Percentiles rank a stretch among this genome's conserved stretches.
Conservation (phyloP, 2,329 filamentous ascomycete species). For the Penicillium sp. region DNA sequence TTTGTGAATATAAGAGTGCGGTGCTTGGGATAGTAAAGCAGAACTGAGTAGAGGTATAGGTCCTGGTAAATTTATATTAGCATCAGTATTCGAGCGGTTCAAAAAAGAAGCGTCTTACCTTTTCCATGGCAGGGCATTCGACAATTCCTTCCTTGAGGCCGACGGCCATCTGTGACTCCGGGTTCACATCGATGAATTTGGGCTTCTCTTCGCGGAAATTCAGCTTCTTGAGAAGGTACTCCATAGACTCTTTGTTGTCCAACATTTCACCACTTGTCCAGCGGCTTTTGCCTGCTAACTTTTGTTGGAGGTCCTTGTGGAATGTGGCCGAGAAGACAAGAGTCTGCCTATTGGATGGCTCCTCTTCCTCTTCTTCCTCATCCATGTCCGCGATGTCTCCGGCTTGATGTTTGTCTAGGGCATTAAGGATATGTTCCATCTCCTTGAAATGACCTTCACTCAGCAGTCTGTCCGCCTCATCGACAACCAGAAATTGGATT, state of each 20-base stretch:
- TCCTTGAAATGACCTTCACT: conserved; percentile 96
- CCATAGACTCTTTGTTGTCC: conserved; percentile 77
- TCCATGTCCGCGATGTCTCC: conserved; percentile 28
- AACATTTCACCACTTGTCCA: conserved; percentile 58
- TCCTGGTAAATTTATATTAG: conserved; percentile 52
- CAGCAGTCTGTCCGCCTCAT: conserved; percentile 89
- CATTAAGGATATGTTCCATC: conserved; percentile 78
- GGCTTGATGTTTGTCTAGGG: conserved; percentile 66
- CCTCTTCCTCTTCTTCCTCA: conserved; percentile 43
- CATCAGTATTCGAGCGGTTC: not conserved
- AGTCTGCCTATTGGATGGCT: conserved; percentile 64
- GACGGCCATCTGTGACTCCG: conserved; percentile 81
- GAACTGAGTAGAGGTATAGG: conserved; percentile 83
- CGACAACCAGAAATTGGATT: conserved; percentile 80
- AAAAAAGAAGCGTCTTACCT: conserved; percentile 51
- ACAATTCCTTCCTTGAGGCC: conserved; percentile 84
- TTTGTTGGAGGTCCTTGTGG: conserved; percentile 85
- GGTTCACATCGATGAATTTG: conserved; percentile 90
- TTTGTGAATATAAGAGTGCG: conserved; percentile 92
- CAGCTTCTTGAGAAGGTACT: conserved; percentile 85
- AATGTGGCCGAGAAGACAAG: conserved; percentile 97
- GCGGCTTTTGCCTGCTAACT: conserved; percentile 74
- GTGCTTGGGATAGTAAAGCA: conserved; percentile 76
- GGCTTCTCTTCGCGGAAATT: conserved; percentile 82
- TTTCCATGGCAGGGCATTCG: conserved; percentile 90